Percentiles rank a stretch among this genome's conserved stretches.
Evolutionary conservation across 306 rosid genomes (phyloP).

Genomic region (Bauhinia variegata): DNA sequence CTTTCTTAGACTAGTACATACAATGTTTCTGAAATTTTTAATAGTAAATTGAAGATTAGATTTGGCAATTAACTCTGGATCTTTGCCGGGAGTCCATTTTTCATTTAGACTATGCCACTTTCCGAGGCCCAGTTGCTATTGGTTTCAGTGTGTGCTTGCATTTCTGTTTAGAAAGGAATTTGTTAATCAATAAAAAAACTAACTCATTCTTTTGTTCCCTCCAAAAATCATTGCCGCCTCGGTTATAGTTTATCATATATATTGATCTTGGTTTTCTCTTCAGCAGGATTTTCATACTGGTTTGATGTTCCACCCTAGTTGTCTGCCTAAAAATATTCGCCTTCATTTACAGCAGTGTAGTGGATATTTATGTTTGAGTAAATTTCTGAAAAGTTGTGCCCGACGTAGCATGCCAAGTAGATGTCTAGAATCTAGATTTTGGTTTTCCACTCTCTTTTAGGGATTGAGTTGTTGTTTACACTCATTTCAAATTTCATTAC

Average conservation of each 20-base stretch:
- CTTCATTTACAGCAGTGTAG: not conserved
- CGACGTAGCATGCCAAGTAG: not conserved
- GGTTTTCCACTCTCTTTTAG: not conserved
- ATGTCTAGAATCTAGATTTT: too few relatives aligned
- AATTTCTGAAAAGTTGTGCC: not conserved
- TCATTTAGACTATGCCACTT: constrained; percentile 12
- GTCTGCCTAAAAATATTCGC: too few relatives aligned
- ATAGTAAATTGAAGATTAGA: too few relatives aligned
- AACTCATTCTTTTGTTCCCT: not conserved
- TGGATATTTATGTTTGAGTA: not conserved
- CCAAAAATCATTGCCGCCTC: not conserved
- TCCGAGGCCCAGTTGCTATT: constrained; percentile 15
- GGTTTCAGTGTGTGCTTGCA: constrained; percentile 8
- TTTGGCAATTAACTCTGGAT: too few relatives aligned
- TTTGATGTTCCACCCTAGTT: too few relatives aligned
- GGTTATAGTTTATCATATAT: constrained; percentile 2
- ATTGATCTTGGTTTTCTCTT: not conserved
- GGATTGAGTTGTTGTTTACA: not conserved
- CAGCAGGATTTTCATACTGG: too few relatives aligned
- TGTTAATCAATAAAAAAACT: constrained; percentile 1
- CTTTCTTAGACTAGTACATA: too few relatives aligned
- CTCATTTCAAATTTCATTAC: not conserved
- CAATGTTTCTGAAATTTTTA: too few relatives aligned
- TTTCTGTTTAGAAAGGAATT: constrained; percentile 1
- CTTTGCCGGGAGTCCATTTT: not conserved